These are phyloP conservation scores for Trebouxiophyceae sp. DNA, from an alignment of 163 green algal species.

Conservation along the genomic window DNA sequence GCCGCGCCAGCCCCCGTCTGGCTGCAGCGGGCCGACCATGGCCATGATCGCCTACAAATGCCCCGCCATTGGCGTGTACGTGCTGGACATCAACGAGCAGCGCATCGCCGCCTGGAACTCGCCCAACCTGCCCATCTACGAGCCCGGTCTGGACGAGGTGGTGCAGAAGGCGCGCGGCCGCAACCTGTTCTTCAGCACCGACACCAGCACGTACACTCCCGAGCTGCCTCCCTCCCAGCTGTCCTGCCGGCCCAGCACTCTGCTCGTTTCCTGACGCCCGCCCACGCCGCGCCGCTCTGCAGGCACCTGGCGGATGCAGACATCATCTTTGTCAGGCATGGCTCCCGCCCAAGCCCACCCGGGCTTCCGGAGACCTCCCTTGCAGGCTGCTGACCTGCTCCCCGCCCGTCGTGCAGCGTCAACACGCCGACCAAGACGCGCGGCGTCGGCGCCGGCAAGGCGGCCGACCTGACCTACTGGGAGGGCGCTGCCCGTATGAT, in stretches of 20 bases:
- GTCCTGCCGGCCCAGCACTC: background rate
- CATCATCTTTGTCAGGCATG: conserved; percentile 90
- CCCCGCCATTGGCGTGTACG: conserved; percentile 85
- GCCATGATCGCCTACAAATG: conserved; percentile 95
- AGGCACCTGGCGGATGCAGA: conserved; percentile 84
- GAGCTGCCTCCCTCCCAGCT: background rate
- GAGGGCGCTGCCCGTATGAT: conserved; percentile 95
- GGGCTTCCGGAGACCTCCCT: too few relatives aligned
- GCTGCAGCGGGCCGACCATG: conserved; percentile 82
- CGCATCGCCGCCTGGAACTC: conserved; percentile 83
- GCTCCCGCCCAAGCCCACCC: background rate
- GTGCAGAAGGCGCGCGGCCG: conserved; percentile 73
- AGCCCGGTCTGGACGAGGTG: conserved; percentile 95
- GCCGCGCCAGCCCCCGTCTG: too few relatives aligned
- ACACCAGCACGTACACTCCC: conserved; percentile 76
- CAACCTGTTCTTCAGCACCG: conserved; percentile 98
- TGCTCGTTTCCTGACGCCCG: background rate
- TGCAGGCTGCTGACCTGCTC: too few relatives aligned
- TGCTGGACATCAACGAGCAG: conserved; percentile 91
- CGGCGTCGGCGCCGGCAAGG: conserved; percentile 94
- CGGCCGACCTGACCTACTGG: conserved; percentile 99
- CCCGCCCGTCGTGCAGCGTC: conserved; percentile 51
- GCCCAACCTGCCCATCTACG: conserved; percentile 96
- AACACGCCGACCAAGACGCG: conserved; percentile 99
- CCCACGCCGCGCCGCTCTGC: background rate